Conservation (phyloP, 202 grass and related monocot species). For the Hordeum pubiflorum region DNA sequence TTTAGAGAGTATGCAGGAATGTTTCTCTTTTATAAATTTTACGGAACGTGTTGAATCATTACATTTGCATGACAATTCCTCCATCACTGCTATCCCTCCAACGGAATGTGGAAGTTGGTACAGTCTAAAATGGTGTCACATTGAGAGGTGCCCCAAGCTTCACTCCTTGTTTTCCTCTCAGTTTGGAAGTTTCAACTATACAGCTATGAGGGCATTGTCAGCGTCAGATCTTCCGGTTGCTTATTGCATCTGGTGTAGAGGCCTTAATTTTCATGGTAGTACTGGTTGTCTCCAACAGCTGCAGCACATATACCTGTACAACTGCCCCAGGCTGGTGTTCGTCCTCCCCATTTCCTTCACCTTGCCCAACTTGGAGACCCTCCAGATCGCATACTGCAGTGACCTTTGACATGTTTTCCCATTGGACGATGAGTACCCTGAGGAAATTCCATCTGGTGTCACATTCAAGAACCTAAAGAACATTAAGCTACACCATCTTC, state of each 20-base stretch:
- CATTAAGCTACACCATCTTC: neutral
- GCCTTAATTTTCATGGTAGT: too few relatives aligned
- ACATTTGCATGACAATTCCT: neutral
- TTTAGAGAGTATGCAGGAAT: neutral
- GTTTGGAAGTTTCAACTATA: too few relatives aligned
- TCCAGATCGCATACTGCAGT: neutral
- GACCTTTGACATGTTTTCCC: neutral
- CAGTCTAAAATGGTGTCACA: neutral
- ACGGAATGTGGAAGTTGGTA: rapidly evolving
- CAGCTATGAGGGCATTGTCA: too few relatives aligned
- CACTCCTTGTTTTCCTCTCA: neutral
- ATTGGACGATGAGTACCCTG: neutral
- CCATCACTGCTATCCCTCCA: neutral
- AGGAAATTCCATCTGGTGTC: neutral
- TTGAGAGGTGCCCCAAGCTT: conserved; percentile 14
- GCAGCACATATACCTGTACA: neutral
- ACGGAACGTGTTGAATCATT: rapidly evolving
- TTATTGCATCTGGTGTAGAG: neutral
- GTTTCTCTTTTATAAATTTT: rapidly evolving
- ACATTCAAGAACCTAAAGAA: neutral
- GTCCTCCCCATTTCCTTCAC: neutral
- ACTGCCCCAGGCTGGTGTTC: neutral
- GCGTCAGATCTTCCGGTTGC: neutral
- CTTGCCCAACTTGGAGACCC: neutral
- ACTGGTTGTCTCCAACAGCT: neutral